Base-by-base conservation (phyloP, 768 basidiomycete species). In the Phaffia tasmanica region DNA sequence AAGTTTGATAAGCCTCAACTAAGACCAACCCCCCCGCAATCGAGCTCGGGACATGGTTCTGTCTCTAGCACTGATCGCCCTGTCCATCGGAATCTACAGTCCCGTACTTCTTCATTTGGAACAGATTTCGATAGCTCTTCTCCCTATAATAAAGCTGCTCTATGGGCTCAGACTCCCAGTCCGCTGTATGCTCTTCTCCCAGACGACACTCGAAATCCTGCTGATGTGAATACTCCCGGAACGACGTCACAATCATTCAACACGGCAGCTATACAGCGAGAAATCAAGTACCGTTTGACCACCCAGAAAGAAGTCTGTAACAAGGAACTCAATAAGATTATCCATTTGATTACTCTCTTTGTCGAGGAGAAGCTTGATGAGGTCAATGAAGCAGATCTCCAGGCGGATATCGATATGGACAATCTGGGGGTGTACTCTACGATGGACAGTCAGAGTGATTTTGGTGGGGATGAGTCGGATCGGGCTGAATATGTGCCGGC, bases 231-330 rank as follows among this genome's bases (percentile, higher is more conserved):
- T 68, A 70, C 50, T 71, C 70, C 55, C 57, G 70, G 21, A 71
- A 73, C 27, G 69, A 64, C 63, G 1, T 64, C 50, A n/a, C 64
- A 42, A 16, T 74, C 74, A 11, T 71, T 76, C 55, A 74, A 73
- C 29, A 60, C 72, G 4, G 73, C 73, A 0, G 73, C 73, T 30
- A 78, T 97, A 70, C 81, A 88, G 69, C 84, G 90, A 64, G 93
- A 97, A 79, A 89, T 98, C 73, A 89, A 87, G 49, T 84, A 90
- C 70, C 85, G 95, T 66, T 84, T 98, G 77, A 87, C 85, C 79
- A 87, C 86, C 3, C 92, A 94, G 66, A 98, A 99, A 80, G 84
- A 88, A 60, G 88, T 89, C 70, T 99, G 94, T 81, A 91, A 99
- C 83, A 88, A 88, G 80, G 91, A 95, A 77, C 84, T 99, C 11